phyloP scores from a whole-genome alignment of 2,329 filamentous ascomycete genomes.

The Pseudocercospora ulei region DNA sequence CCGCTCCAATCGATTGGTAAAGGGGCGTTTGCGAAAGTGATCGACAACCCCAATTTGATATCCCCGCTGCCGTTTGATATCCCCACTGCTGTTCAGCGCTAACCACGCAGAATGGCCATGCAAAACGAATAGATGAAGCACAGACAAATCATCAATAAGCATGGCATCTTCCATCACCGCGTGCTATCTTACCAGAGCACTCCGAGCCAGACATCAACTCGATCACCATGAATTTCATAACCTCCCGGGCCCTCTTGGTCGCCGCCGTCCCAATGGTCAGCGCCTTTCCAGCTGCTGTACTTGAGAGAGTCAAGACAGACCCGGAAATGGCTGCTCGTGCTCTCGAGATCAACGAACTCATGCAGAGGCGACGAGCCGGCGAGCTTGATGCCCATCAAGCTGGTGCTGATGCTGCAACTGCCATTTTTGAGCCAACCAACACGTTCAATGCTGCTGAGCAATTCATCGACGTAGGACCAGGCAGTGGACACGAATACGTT shows the following conservation, averaged over 20 bases:
- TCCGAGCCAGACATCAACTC: slow-evolving; percentile 2
- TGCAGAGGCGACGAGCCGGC: slow-evolving; percentile 16
- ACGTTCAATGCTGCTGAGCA: slow-evolving; percentile 29
- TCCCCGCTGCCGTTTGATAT: slow-evolving; percentile 4
- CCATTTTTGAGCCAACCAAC: slow-evolving; percentile 23
- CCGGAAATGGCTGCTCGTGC: slow-evolving; percentile 9
- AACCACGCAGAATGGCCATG: no score
- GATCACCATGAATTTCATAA: slow-evolving; percentile 15
- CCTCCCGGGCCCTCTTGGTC: slow-evolving; percentile 6
- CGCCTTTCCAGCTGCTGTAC: slow-evolving; percentile 14
- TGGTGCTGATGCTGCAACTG: slow-evolving; percentile 20
- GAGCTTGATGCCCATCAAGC: slow-evolving; percentile 20
- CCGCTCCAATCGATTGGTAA: slow-evolving; percentile 5
- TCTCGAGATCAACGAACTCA: slow-evolving; percentile 7
- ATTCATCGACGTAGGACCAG: slow-evolving; percentile 23
- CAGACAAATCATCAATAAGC: background rate
- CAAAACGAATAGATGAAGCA: background rate
- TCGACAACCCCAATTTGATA: slow-evolving; percentile 4
- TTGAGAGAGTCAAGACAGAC: slow-evolving; percentile 3
- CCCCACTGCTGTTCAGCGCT: no score
- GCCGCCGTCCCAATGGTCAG: slow-evolving; percentile 9
- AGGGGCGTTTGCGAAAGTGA: background rate
- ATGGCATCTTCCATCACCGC: background rate
- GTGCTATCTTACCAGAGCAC: slow-evolving; percentile 3
- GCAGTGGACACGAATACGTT: slow-evolving; percentile 26